Percentiles rank a stretch among this genome's conserved stretches.
phyloP scores from a whole-genome alignment of 2,329 filamentous ascomycete genomes.

The Fusarium temperatum region DNA sequence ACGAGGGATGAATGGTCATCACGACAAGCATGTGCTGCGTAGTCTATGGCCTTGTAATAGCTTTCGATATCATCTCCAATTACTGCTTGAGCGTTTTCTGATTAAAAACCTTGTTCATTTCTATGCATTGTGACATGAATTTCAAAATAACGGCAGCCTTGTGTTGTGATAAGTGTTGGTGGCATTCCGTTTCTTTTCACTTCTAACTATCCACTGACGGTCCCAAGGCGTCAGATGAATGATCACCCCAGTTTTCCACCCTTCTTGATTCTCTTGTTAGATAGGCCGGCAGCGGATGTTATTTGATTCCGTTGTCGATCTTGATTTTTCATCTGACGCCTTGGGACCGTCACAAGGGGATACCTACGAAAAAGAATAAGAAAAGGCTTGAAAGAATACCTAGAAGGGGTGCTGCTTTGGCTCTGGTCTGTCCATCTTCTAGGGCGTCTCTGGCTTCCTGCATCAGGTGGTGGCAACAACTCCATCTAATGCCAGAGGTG shows the following conservation, averaged over 20 bases:
- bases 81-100: neutral
- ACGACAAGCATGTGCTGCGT: conserved; percentile 10
- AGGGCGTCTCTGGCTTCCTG: neutral
- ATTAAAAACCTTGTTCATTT: neutral
- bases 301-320: too few relatives aligned
- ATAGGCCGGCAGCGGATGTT: too few relatives aligned
- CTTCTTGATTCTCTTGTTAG: too few relatives aligned
- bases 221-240: too few relatives aligned
- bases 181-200: neutral
- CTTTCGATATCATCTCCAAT: neutral
- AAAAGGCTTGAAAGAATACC: too few relatives aligned
- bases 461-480: neutral
- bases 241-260: too few relatives aligned
- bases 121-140: neutral
- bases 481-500: neutral
- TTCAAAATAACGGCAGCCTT: neutral
- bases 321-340: too few relatives aligned
- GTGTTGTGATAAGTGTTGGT: neutral
- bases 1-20: conserved; percentile 33
- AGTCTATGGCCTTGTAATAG: neutral
- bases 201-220: neutral
- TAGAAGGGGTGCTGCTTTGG: neutral
- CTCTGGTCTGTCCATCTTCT: neutral
- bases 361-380: neutral
- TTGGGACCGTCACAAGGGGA: too few relatives aligned